Base-by-base conservation (phyloP, 1,284 basidiomycete genomes). In the Inonotus obliquus region DNA sequence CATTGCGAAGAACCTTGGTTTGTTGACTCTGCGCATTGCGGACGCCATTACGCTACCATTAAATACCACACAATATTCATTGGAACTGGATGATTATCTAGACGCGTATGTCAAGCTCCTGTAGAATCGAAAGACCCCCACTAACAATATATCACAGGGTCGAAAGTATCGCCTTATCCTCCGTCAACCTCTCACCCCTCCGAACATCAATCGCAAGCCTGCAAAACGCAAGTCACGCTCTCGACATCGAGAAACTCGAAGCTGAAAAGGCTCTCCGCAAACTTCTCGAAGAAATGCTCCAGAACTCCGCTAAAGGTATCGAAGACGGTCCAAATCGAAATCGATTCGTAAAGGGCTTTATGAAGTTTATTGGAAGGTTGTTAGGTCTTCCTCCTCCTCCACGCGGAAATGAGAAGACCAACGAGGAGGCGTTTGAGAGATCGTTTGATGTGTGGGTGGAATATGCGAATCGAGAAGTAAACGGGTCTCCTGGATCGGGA, bases 51-150 rank as follows among this genome's bases (percentile, higher is more conserved):
- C 84, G 14, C 59, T 86, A 4, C 91, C 91, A 2, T 72, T 94
- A 59, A 92, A 94, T 71, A 87, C 89, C 2, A 90, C 88, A 1
- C 85, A 89, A 66, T 92, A 92, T 63, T 72, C 82, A 1, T 70
- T 76, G 44, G 77, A 82, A 63, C 73, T 85, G 32, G 76, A 77
- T 56, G 71, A 70, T 7, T 83, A 85, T 64, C 73, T 85, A 11
- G 71, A 81, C 61, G 73, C 69, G 82, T 83, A 66, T 21, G 77
- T 68, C 13, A n/a, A 32, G 27, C 13, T 19, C 14, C 41, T 2
- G 4, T 27, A 37, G 4, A 47, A 9, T 39, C 37, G 23, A 14
- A n/a, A 51, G 7, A 39, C 35, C 21, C 3, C 11, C 10, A 17
- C n/a, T n/a, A n/a, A 4, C 45, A n/a, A 37, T 41, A 32, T 51